Conservation (phyloP, 2,329 filamentous ascomycete species). For the Paramyrothecium roridum region DNA sequence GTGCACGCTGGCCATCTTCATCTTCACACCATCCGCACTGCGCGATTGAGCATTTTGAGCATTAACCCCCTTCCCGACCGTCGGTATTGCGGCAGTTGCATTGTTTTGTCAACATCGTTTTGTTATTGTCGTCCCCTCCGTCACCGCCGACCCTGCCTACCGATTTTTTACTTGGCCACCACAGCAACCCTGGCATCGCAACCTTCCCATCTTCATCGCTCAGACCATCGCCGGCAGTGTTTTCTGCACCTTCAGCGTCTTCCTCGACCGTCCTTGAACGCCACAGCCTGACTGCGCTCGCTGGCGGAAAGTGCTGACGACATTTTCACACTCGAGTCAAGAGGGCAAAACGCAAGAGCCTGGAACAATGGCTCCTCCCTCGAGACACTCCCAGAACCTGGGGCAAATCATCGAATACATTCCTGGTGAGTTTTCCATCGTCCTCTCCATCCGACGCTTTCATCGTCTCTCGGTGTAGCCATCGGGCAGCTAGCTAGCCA, state of each 20-base stretch:
- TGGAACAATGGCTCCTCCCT: slow-evolving; percentile 48
- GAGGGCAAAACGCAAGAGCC: slow-evolving; percentile 8
- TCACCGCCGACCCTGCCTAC: background rate
- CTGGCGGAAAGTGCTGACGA: background rate
- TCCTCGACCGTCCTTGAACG: no score
- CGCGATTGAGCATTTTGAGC: no score
- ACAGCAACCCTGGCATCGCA: background rate
- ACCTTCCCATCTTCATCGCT: background rate
- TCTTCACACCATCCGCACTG: background rate
- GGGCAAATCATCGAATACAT: slow-evolving; percentile 96
- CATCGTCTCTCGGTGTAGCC: slow-evolving; percentile 5
- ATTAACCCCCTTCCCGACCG: background rate
- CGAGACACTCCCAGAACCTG: slow-evolving; percentile 54
- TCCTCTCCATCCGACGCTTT: slow-evolving; percentile 2
- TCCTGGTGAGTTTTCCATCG: slow-evolving; percentile 62
- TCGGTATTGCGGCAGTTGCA: no score
- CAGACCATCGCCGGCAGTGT: no score
- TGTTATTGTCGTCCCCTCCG: background rate
- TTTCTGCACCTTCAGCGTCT: no score
- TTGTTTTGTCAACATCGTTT: no score
- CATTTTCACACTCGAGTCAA: background rate
- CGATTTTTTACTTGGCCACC: background rate
- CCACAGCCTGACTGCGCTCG: no score
- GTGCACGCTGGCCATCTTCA: background rate
- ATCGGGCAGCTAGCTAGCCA: slow-evolving; percentile 4